Conservation (phyloP, 164 flowering plant species). For the Chimonanthus salicifolius region DNA sequence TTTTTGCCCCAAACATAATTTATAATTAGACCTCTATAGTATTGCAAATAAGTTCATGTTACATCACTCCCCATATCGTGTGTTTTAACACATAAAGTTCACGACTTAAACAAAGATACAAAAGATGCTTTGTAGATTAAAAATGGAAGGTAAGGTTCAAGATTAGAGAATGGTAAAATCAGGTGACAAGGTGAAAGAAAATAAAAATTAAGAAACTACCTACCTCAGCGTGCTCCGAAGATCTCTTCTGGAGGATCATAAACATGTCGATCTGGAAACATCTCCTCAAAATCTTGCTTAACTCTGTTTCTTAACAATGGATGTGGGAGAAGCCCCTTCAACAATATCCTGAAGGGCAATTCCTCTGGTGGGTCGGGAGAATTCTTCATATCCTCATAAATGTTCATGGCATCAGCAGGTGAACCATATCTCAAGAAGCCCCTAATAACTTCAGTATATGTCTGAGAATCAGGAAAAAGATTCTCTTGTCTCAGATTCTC, state of each 20-base stretch:
- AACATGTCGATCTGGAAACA: conserved; percentile 74
- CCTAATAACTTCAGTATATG: conserved; percentile 77
- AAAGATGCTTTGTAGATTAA: background rate
- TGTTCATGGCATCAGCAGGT: conserved; percentile 94
- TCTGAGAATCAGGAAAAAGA: conserved; percentile 77
- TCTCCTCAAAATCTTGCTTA: conserved; percentile 87
- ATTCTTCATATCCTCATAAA: conserved; percentile 88
- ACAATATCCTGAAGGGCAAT: conserved; percentile 77
- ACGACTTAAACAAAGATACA: background rate
- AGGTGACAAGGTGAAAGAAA: background rate
- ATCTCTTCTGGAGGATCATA: conserved; percentile 97
- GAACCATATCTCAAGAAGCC: conserved; percentile 79
- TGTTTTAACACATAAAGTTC: background rate
- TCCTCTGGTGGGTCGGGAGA: conserved; percentile 92
- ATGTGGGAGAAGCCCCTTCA: conserved; percentile 89
- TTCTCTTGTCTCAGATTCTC: conserved; percentile 69
- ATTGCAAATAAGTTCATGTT: too few relatives aligned
- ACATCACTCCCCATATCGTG: background rate
- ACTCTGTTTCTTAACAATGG: conserved; percentile 82
- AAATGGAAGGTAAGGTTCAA: too few relatives aligned
- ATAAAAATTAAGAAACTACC: background rate
- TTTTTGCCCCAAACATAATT: too few relatives aligned
- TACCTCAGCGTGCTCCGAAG: conserved; percentile 65
- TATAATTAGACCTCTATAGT: too few relatives aligned
- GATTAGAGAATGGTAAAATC: background rate